These are phyloP conservation scores for Ilex aquifolium DNA, from an alignment of 257 asterid genomes.

Conservation along the genomic window DNA sequence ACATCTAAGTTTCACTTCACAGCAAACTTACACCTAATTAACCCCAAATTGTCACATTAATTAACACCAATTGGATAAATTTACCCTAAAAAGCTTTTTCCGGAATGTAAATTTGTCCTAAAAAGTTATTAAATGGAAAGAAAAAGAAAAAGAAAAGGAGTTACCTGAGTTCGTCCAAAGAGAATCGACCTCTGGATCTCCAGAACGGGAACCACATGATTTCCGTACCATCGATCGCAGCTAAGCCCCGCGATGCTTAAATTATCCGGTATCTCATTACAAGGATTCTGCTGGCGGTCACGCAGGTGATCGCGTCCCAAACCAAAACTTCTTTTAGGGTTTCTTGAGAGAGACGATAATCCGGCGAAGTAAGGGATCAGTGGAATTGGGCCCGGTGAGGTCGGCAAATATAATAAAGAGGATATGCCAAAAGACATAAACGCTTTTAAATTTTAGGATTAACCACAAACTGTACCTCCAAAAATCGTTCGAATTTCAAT, in stretches of 20 bases:
- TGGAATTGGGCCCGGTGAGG: too few species aligned
- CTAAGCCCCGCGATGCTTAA: background rate
- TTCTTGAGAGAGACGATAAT: too few species aligned
- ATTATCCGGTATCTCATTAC: background rate
- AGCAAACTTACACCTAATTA: conserved; percentile 8
- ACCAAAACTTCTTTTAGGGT: background rate
- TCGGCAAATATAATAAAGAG: too few species aligned
- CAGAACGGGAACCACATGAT: conserved; percentile 94
- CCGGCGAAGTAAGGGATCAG: too few species aligned
- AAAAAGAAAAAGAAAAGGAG: background rate
- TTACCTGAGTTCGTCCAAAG: conserved; percentile 94
- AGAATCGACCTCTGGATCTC: conserved; percentile 91
- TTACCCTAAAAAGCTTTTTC: background rate
- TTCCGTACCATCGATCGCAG: conserved; percentile 1
- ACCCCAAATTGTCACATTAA: conserved; percentile 5
- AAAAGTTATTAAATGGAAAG: background rate
- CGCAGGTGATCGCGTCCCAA: background rate
- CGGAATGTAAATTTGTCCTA: background rate
- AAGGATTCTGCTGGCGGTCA: background rate
- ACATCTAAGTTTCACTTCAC: background rate
- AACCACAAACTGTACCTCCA: too few species aligned
- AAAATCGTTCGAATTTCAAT: too few species aligned
- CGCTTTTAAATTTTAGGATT: too few species aligned
- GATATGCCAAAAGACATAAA: too few species aligned
- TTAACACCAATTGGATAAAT: background rate